Percentiles rank a stretch among this genome's conserved stretches.
Evolutionary conservation across 1,284 basidiomycete species (phyloP).

Genomic region (Sutorius eximius): DNA sequence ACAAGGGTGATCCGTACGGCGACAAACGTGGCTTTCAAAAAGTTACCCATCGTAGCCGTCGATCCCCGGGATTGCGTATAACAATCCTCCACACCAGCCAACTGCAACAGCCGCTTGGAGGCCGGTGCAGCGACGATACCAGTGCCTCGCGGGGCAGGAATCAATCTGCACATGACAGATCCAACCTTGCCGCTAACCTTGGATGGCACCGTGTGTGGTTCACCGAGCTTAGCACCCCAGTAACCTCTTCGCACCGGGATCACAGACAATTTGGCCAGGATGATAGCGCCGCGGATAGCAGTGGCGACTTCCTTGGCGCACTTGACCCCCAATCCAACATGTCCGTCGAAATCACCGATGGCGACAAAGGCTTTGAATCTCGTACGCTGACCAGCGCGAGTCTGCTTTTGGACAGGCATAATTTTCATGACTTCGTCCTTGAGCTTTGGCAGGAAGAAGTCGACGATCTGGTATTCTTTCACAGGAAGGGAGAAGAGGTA

Average conservation of each 20-base stretch:
- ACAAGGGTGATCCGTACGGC: constrained; percentile 59
- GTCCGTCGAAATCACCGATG: constrained; percentile 97
- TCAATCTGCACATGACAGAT: constrained; percentile 99
- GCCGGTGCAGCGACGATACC: constrained; percentile 99
- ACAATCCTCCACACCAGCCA: constrained; percentile 95
- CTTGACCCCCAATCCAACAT: constrained; percentile 99
- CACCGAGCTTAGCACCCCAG: constrained; percentile 98
- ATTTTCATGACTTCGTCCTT: constrained; percentile 99
- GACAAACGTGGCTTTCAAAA: constrained; percentile 98
- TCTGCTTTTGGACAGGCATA: constrained; percentile 99
- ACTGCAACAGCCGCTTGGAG: constrained; percentile 94
- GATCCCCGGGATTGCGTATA: constrained; percentile 98
- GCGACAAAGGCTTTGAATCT: constrained; percentile 99
- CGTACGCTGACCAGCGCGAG: constrained; percentile 98
- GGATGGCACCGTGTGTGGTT: constrained; percentile 98
- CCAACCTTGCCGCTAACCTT: constrained; percentile 99
- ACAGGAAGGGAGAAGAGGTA: constrained; percentile 99
- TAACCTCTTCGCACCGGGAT: constrained; percentile 98
- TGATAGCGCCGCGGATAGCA: constrained; percentile 98
- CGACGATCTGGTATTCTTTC: constrained; percentile 98
- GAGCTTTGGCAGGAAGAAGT: constrained; percentile 95
- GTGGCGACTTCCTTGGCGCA: constrained; percentile 99
- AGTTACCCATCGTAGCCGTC: constrained; percentile 99
- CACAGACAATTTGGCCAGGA: constrained; percentile 94
- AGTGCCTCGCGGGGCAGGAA: constrained; percentile 98